Conservation (phyloP, 139 green algal genomes). For the Haematococcus sp. region DNA sequence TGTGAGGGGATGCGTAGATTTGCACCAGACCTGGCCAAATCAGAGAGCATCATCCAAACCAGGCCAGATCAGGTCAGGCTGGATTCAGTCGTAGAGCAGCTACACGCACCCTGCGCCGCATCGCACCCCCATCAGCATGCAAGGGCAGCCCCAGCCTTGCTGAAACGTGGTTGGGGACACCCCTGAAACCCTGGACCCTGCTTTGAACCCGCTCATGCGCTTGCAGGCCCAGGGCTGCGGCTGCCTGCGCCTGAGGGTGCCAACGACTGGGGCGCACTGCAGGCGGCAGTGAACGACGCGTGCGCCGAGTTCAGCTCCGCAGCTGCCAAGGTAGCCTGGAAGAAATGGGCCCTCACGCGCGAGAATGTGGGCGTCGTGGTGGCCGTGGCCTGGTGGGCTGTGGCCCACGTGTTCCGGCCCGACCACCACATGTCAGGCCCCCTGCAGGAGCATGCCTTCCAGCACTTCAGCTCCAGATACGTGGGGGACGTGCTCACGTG, state of each 20-base stretch:
- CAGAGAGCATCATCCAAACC: too few species aligned
- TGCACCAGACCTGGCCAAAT: too few species aligned
- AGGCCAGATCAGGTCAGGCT: too few species aligned
- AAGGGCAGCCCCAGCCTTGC: too few species aligned
- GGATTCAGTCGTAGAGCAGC: too few species aligned
- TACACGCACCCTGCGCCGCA: too few species aligned
- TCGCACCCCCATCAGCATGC: too few species aligned
- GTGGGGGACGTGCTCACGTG: conserved; percentile 12
- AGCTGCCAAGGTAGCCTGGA: conserved; percentile 39
- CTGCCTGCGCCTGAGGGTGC: conserved; percentile 10
- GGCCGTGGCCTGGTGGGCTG: conserved; percentile 40
- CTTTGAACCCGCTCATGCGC: too few species aligned
- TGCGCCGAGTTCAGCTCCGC: conserved; percentile 9
- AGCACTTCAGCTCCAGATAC: conserved; percentile 33
- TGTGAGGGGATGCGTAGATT: too few species aligned
- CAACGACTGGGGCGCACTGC: conserved; percentile 31
- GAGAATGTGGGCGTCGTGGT: conserved; percentile 30
- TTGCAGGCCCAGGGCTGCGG: background rate
- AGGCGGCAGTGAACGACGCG: conserved; percentile 26
- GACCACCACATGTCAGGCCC: conserved; percentile 13
- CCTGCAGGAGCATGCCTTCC: conserved; percentile 14
- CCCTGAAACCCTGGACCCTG: too few species aligned
- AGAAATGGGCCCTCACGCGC: conserved; percentile 41
- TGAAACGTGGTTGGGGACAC: too few species aligned
- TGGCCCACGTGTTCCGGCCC: conserved; percentile 34